Base-by-base conservation (phyloP, 2,329 filamentous ascomycete genomes). In the Venturia effusa region DNA sequence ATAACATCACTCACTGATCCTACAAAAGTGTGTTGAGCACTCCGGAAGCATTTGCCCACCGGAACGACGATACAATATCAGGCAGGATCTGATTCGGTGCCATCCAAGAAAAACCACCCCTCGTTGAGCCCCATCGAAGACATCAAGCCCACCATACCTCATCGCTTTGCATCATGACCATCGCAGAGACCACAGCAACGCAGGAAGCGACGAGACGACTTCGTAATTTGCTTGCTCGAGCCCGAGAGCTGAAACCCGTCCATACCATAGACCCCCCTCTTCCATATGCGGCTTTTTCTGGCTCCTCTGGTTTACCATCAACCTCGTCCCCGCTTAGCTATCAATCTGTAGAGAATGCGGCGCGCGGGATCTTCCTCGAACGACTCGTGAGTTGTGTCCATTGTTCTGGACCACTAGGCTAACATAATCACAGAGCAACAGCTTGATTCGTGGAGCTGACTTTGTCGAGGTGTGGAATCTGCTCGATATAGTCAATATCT, bases 391-490 rank as follows among this genome's bases (percentile, higher is more conserved):
- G 51, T 57, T 57, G 13, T 22, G 51, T 57, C 51, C 22, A 13
- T 22, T 57, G 13, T 17, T 3, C 15, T 1, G 5, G 10, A 22
- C n/a, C 4, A 17, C 10, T 51, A 30, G 34, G 2, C 15, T 57
- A 34, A 57, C 27, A 30, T 4, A 19, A 19, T 32, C 7, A 15
- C 19, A 57, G 51, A 34, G 51, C 13, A 34, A 2, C 64, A 68
- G n/a, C 64, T 22, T 57, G 51, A 57, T 57, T 34, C 51, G 51
- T 34, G 51, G 51, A 34, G 85, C 90, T 51, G 81, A 84, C 0
- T 96, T 97, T 71, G 86, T 91, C 61, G 83, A 86, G 66, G 84
- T 97, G 67, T 99, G 93, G 93, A 94, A 97, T 72, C 80, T 99
- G 5, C 84, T 99, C 64, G 95, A 99, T 72, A 86, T 97, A 51